Percentiles rank a stretch among this genome's conserved stretches.
These are phyloP conservation scores for Coniochaeta ligniaria DNA, from an alignment of 2,329 filamentous ascomycete species.

Conservation along the genomic window DNA sequence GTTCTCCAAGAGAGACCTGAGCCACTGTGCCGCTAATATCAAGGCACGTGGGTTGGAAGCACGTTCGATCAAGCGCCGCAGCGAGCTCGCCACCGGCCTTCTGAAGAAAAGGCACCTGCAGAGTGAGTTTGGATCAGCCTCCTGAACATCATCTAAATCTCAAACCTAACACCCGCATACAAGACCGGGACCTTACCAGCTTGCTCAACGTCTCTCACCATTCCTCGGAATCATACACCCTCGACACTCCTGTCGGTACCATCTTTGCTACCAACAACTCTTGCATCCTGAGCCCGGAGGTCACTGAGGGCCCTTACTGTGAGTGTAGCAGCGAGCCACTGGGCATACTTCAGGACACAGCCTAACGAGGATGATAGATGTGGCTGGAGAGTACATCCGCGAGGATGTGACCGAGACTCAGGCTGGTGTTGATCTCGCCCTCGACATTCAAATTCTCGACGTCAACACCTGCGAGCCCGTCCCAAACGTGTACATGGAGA, in stretches of 20 bases:
- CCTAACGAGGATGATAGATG: conserved; percentile 16
- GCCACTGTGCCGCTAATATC: conserved; percentile 30
- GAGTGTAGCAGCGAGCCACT: conserved; percentile 7
- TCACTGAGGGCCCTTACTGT: conserved; percentile 47
- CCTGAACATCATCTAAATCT: conserved; percentile 3
- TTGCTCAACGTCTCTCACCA: conserved; percentile 29
- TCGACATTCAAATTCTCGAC: conserved; percentile 42
- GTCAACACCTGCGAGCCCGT: conserved; percentile 40
- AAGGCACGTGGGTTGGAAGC: conserved; percentile 28
- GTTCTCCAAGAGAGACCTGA: conserved; percentile 22
- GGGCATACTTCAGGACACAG: not conserved
- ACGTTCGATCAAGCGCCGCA: conserved; percentile 27
- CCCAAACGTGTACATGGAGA: conserved; percentile 32
- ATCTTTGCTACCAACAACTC: conserved; percentile 35
- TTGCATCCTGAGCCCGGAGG: conserved; percentile 44
- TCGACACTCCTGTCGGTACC: conserved; percentile 21
- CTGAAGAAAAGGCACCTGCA: conserved; percentile 23
- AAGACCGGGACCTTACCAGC: conserved; percentile 24
- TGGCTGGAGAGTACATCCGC: conserved; percentile 37
- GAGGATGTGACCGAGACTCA: conserved; percentile 34
- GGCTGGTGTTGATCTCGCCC: conserved; percentile 32
- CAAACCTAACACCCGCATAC: conserved; percentile 11
- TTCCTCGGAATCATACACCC: conserved; percentile 25
- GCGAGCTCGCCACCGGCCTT: conserved; percentile 21
- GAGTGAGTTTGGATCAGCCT: conserved; percentile 11